These are phyloP conservation scores for Pelargonium nanum DNA, from an alignment of 345 rosid genomes.

Conservation along the genomic window DNA sequence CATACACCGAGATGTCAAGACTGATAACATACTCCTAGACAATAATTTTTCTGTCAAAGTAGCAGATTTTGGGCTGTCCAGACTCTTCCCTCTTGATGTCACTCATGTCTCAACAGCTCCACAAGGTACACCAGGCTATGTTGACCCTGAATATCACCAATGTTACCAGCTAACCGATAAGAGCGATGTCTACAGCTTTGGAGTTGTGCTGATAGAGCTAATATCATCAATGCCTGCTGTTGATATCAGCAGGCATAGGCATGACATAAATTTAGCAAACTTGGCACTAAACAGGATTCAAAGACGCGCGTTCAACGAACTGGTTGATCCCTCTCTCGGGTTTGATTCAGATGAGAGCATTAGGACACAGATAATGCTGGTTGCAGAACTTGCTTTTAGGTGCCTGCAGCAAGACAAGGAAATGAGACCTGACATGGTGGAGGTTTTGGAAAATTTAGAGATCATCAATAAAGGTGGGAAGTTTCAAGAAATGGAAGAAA, in stretches of 20 bases:
- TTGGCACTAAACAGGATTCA: conserved; percentile 48
- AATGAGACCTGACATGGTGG: conserved; percentile 48
- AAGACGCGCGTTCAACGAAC: conserved; percentile 25
- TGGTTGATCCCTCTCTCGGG: conserved; percentile 46
- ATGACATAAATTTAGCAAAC: conserved; percentile 49
- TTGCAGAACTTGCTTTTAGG: conserved; percentile 48
- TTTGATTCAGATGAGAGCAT: conserved; percentile 26
- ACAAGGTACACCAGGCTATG: conserved; percentile 63
- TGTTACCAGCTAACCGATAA: conserved; percentile 53
- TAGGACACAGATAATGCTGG: conserved; percentile 32
- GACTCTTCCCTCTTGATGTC: conserved; percentile 39
- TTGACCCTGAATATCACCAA: conserved; percentile 57
- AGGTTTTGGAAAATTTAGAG: conserved; percentile 33
- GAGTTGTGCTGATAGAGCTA: conserved; percentile 60
- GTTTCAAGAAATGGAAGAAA: neutral
- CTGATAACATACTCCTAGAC: conserved; percentile 57
- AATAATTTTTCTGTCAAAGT: conserved; percentile 45
- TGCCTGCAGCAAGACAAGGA: conserved; percentile 53
- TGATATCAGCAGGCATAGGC: conserved; percentile 41
- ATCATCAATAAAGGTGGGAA: conserved; percentile 19
- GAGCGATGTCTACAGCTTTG: conserved; percentile 72
- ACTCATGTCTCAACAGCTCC: conserved; percentile 66
- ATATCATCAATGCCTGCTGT: conserved; percentile 58
- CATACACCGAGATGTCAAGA: conserved; percentile 63
- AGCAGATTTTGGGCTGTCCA: conserved; percentile 59